Evolutionary conservation across 2,329 filamentous ascomycete species (phyloP), one percentile per base, ranked within the genome.

Genomic region (Boeremia lycopersici): DNA sequence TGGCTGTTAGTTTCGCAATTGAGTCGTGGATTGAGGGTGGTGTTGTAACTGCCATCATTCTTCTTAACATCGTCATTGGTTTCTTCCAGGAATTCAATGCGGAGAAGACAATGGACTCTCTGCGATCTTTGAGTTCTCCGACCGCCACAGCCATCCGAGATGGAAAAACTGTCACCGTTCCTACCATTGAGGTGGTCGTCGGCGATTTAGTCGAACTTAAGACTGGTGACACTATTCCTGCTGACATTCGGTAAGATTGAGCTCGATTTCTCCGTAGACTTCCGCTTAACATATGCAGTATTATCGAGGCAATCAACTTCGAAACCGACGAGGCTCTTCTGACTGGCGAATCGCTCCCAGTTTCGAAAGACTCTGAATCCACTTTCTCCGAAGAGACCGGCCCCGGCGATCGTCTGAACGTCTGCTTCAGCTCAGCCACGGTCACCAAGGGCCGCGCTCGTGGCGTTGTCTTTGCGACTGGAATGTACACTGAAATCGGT

Each of bases 311-410:
- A 51, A 84, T 91, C 73, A 93, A 93, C 72, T 78, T 92, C 56
- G 89, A 89, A 48, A 88, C 86, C 56, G 89, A 93, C 56, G 87
- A 90, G 70, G 86, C 87, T 13, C 78, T 89, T 39, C 78, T 90
- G 36, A 90, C 88, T 4, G 88, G 88, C 61, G 88, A 90, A 74
- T 89, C 87, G 17, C 74, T 88, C 26, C 84, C 87, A 40, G 86
- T 88, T 53, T 82, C 44, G 72, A 90, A 90, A 70, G 79, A 84
- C 56, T 80, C 83, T 11, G 80, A 86, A 13, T 77, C 74, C 51
- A 75, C 76, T 26, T 87, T 86, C 58, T 68, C 72, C 2, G 63
- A 74, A 23, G 80, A 82, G 1, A 84, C 81, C 11, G 84, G 85
- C 1, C 82, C 88, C 36, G 88, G 87, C 40, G 88, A 90, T 70